These are phyloP conservation scores for Anethum foeniculum DNA, from an alignment of 140 eudicot genomes.

Conservation along the genomic window DNA sequence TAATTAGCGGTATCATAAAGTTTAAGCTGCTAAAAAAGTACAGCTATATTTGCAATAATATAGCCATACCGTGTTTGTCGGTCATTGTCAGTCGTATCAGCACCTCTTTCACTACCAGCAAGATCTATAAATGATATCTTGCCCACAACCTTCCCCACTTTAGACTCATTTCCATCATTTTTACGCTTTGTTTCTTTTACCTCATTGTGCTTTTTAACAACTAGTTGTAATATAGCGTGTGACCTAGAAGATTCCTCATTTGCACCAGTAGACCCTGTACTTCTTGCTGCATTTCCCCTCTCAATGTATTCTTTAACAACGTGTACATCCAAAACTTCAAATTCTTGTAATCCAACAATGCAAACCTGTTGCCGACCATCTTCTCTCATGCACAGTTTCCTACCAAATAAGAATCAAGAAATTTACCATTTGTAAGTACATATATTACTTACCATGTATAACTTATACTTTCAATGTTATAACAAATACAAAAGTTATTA, in stretches of 20 bases:
- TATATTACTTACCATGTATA: not conserved
- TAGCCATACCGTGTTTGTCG: slow-evolving; percentile 78
- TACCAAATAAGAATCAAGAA: slow-evolving; percentile 17
- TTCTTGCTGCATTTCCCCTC: slow-evolving; percentile 83
- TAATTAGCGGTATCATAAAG: not conserved
- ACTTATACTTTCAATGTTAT: not conserved
- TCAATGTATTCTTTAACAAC: slow-evolving; percentile 88
- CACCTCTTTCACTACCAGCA: slow-evolving; percentile 99
- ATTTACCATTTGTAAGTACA: not conserved
- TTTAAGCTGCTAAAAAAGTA: not conserved
- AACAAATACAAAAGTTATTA: not conserved
- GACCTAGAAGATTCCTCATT: slow-evolving; percentile 98
- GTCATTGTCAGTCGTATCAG: slow-evolving; percentile 99
- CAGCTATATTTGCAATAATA: not conserved
- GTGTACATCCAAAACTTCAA: slow-evolving; percentile 92
- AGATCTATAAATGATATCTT: slow-evolving; percentile 96
- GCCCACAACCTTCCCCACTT: slow-evolving; percentile 74
- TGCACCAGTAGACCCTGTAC: slow-evolving; percentile 99
- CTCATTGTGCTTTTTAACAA: slow-evolving; percentile 73
- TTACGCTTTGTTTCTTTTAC: slow-evolving; percentile 63
- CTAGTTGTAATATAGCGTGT: slow-evolving; percentile 94
- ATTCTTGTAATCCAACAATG: slow-evolving; percentile 98
- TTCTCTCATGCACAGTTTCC: slow-evolving; percentile 97
- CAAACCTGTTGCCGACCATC: slow-evolving; percentile 99
- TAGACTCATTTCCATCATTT: slow-evolving; percentile 57